Evolutionary conservation across 371 early-diverging fungal genomes (phyloP), one percentile per base, ranked within the genome.

Genomic region (Mortierella sp.): DNA sequence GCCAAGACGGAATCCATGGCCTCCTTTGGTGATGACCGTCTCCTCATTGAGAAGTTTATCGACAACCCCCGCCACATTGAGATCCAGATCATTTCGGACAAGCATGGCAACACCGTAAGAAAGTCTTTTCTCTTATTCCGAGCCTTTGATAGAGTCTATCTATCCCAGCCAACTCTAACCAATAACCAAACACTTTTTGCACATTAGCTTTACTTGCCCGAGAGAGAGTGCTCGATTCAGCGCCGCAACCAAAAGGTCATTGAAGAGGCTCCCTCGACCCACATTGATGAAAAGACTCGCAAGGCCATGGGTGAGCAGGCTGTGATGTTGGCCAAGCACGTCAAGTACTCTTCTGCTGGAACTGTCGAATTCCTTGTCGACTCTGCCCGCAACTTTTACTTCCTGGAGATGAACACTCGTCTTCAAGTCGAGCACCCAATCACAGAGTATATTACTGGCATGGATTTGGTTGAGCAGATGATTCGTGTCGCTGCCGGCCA

Each of bases 391-490:
- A 88, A 93, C 62, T 94, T 95, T 64, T 96, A 93, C 84, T 94
- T 95, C 70, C 81, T 95, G 80, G 95, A 95, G 74, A 93, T 95
- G 94, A 95, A 95, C 76, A 94, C 95, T 4, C 90, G 95, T 23
- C 84, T 95, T 50, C 95, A 95, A 71, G 97, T 97, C 52, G 99
- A 99, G 84, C 99, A 99, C 85, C 98, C 99, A 7, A 94, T 99
- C 58, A 98, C 99, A 26, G 99, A 99, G 81, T 88, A 91, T 66
- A 93, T 97, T 43, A 96, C 97, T 2, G 94, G 93, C 1, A 76
- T 96, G 43, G 99, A 99, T 83, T 82, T 99, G 37, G 98, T 98
- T 47, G 96, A 95, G 73, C 92, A 91, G 72, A 94, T 94, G 94
- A 85, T 95, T 23, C 89, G 90, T 59, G 90, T 94, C 28, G 95